Evolutionary conservation across 164 flowering plant species (phyloP), one percentile per base, ranked within the genome.

Genomic region (Chloranthus sessilifolius): DNA sequence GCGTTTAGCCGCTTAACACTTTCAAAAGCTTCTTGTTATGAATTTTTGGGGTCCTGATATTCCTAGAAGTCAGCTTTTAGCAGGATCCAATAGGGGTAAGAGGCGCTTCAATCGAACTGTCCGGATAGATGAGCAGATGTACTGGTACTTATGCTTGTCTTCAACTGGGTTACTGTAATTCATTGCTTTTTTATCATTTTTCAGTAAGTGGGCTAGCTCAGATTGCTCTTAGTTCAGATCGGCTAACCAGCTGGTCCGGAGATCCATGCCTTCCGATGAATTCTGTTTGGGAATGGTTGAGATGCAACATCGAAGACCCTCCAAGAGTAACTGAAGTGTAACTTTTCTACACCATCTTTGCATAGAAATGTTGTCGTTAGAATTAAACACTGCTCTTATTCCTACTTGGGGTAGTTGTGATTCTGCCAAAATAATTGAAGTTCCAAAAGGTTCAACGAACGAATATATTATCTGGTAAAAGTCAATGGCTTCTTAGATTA

Each of bases 191-290:
- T n/a, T n/a, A n/a, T n/a, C n/a, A n/a, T n/a, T 9, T 9, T 43
- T n/a, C 14, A 36, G 43, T 35, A 42, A 15, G 21, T 30, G 58
- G 58, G 29, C 38, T 53, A 24, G 19, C 22, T 4, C n/a, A n/a
- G 10, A 21, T 53, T 1, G n/a, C 22, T 5, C 26, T 16, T 27
- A 19, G n/a, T 35, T 43, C 42, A 17, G 38, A 19, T 47, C 49
- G 31, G 27, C 49, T 53, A 15, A 11, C 3, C 3, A 38, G 41
- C 16, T 57, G 48, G 54, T 48, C 47, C 19, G 61, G 54, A 3
- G 61, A 57, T n/a, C 54, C 61, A 14, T 48, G 61, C 25, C 54
- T 39, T 11, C 55, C 61, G 0, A 22, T 1, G 7, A 22, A 49
- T 25, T 48, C 39, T 5, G 28, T 39, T 3, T 49, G 61, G 61